Conservation (phyloP, 345 rosid species). For the Kernera saxatilis region DNA sequence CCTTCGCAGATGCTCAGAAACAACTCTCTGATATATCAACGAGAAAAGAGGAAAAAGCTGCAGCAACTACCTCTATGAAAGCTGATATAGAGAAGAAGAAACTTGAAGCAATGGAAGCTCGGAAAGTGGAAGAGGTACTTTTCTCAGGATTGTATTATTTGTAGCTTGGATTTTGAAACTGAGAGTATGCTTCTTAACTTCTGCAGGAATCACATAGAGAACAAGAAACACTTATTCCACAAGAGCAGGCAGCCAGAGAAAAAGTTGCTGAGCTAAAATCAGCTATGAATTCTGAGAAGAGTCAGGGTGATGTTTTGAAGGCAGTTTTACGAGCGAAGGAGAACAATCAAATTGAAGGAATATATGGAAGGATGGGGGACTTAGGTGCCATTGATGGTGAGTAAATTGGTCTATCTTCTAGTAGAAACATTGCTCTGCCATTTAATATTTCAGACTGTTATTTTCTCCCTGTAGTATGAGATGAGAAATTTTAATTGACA, state of each 20-base stretch:
- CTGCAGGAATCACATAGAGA: slow-evolving; percentile 75
- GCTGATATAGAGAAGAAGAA: slow-evolving; percentile 55
- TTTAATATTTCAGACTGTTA: neutral
- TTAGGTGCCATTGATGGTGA: slow-evolving; percentile 97
- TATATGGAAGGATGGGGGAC: slow-evolving; percentile 96
- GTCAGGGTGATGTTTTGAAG: slow-evolving; percentile 88
- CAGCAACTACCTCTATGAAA: slow-evolving; percentile 39
- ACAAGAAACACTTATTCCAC: slow-evolving; percentile 75
- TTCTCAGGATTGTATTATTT: slow-evolving; percentile 19
- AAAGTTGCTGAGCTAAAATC: slow-evolving; percentile 83
- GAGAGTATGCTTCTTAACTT: slow-evolving; percentile 14
- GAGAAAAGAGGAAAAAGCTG: slow-evolving; percentile 46
- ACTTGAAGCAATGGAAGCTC: slow-evolving; percentile 64
- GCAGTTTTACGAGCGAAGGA: slow-evolving; percentile 83
- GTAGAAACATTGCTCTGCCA: neutral
- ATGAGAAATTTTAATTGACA: neutral
- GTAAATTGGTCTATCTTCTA: slow-evolving; percentile 19
- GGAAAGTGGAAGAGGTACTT: slow-evolving; percentile 62
- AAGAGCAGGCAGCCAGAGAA: slow-evolving; percentile 88
- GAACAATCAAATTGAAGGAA: slow-evolving; percentile 76
- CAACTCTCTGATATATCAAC: slow-evolving; percentile 57
- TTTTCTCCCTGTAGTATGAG: slow-evolving; percentile 1
- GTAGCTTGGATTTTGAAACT: slow-evolving; percentile 8
- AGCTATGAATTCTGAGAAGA: slow-evolving; percentile 75
- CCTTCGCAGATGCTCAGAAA: slow-evolving; percentile 75